Conservation (phyloP, 768 basidiomycete species). For the Fomitopsis pulvina region DNA sequence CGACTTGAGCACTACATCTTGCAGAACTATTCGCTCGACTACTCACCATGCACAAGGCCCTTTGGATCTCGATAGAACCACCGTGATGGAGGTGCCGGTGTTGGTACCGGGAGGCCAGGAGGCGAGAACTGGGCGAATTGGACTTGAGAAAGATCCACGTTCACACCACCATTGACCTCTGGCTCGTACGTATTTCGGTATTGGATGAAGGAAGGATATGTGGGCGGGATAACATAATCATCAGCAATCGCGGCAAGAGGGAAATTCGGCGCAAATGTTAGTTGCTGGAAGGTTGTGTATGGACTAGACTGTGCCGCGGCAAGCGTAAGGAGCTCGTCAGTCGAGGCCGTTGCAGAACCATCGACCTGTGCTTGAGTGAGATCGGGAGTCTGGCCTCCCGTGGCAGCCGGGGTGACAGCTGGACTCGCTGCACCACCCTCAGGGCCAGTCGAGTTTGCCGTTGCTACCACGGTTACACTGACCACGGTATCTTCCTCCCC, state of each 20-base stretch:
- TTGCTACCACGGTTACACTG: slow-evolving; percentile 56
- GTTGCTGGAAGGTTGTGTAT: slow-evolving; percentile 90
- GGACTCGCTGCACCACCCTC: slow-evolving; percentile 10
- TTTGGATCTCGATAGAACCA: slow-evolving; percentile 88
- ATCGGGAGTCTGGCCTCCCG: slow-evolving; percentile 16
- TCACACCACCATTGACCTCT: slow-evolving; percentile 35
- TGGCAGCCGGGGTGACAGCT: slow-evolving; percentile 16
- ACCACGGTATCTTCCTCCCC: slow-evolving; percentile 31
- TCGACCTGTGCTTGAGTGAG: slow-evolving; percentile 23
- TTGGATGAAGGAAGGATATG: slow-evolving; percentile 72
- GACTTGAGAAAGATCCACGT: slow-evolving; percentile 45
- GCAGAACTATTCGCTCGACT: neutral
- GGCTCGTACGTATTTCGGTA: slow-evolving; percentile 63
- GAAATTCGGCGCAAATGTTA: slow-evolving; percentile 79
- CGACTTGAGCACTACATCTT: slow-evolving; percentile 7
- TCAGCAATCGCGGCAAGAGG: slow-evolving; percentile 86
- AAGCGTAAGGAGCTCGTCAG: slow-evolving; percentile 63
- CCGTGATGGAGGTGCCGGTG: slow-evolving; percentile 56
- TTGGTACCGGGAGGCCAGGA: slow-evolving; percentile 71
- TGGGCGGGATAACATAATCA: slow-evolving; percentile 88
- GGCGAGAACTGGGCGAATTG: slow-evolving; percentile 80
- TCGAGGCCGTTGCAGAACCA: slow-evolving; percentile 31
- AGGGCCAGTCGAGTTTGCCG: slow-evolving; percentile 34
- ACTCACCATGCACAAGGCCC: slow-evolving; percentile 67
- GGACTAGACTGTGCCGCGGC: slow-evolving; percentile 71